These are phyloP conservation scores for Forsythia suspensa DNA, from an alignment of 257 asterid species.

Conservation along the genomic window DNA sequence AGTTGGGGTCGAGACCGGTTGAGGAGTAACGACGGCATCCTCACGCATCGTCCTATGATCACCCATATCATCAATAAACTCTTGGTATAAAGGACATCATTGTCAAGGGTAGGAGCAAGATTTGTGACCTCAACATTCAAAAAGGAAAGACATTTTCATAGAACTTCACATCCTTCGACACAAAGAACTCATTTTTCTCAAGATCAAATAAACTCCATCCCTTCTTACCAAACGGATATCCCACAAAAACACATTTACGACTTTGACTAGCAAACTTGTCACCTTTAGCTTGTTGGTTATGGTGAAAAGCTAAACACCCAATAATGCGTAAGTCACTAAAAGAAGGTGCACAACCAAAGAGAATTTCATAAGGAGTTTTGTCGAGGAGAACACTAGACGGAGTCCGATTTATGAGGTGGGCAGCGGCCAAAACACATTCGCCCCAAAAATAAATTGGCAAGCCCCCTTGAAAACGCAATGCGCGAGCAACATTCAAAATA, in stretches of 20 bases:
- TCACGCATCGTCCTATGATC: too few relatives aligned
- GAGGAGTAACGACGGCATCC: background rate
- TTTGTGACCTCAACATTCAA: too few relatives aligned
- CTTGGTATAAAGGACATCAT: background rate
- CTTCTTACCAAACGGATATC: constrained; percentile 16
- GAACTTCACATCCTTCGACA: background rate
- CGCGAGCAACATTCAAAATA: background rate
- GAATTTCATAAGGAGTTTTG: background rate
- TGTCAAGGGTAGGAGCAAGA: background rate
- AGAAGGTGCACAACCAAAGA: background rate
- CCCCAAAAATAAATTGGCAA: constrained; percentile 4
- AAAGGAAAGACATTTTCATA: background rate
- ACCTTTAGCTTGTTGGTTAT: background rate
- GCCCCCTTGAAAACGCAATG: background rate
- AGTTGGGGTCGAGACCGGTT: too few relatives aligned
- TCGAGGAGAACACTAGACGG: background rate
- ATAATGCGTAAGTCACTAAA: background rate
- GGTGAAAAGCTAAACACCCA: background rate
- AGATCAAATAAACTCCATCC: constrained; percentile 7
- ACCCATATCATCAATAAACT: background rate
- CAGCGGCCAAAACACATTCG: background rate
- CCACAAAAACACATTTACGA: constrained; percentile 18
- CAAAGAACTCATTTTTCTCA: background rate
- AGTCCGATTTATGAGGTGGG: background rate
- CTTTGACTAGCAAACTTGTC: constrained; percentile 14